A percentile compares a stretch with the other conserved stretches of the same genome.
phyloP scores from a whole-genome alignment of 129 eudicot species.

The Rutidosis leptorrhynchoides region DNA sequence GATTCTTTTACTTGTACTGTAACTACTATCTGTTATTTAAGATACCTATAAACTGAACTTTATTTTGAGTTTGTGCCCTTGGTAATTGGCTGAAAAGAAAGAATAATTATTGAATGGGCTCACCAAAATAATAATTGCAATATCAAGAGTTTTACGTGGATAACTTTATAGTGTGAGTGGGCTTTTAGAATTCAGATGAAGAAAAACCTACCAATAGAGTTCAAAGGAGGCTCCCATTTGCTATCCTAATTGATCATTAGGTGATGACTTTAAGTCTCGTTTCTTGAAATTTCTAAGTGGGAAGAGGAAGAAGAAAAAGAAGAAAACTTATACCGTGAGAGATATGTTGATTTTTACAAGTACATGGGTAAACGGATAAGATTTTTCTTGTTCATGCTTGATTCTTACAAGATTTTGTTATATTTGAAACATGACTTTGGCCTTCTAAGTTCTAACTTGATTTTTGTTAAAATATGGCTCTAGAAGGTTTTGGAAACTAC shows the following conservation, averaged over 20 bases:
- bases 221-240: not conserved
- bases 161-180: not conserved
- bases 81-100: not conserved
- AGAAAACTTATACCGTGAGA: not conserved
- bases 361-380: too few relatives aligned
- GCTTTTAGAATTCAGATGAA: not conserved
- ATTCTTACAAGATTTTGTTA: not conserved
- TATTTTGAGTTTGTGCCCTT: not conserved
- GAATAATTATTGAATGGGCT: not conserved
- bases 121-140: not conserved
- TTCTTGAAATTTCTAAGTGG: not conserved
- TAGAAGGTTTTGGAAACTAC: not conserved
- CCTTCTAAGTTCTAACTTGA: not conserved
- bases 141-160: slow-evolving; percentile 3
- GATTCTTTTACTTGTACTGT: not conserved
- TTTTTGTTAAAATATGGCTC: not conserved
- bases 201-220: not conserved
- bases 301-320: not conserved
- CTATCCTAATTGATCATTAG: not conserved
- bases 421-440: not conserved
- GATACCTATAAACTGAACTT: not conserved
- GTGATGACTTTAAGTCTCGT: not conserved
- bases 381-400: too few relatives aligned
- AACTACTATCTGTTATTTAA: not conserved
- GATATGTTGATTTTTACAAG: not conserved